A percentile compares a stretch with the other conserved stretches of the same genome.
phyloP scores from a whole-genome alignment of 768 basidiomycete species.

The Mycena indigotica region DNA sequence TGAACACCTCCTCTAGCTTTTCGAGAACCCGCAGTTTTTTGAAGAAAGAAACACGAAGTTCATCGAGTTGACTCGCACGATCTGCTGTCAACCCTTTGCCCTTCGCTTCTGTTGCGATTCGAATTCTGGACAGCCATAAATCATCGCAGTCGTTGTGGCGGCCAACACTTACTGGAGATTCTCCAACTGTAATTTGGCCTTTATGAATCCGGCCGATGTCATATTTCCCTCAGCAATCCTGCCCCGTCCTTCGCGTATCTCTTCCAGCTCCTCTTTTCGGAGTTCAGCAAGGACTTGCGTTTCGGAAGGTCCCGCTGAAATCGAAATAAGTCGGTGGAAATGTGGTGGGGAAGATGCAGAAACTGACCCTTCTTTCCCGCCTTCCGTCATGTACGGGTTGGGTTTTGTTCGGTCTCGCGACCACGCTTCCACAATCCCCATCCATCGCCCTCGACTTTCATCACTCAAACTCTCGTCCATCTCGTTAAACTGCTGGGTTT shows the following conservation, averaged over 20 bases:
- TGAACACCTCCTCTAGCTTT: neutral
- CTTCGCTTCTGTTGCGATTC: neutral
- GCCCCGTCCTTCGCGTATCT: neutral
- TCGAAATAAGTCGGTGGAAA: neutral
- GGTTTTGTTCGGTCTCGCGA: neutral
- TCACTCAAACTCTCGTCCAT: conserved; percentile 2
- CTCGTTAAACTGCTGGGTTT: neutral
- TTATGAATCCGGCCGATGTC: neutral
- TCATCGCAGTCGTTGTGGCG: neutral
- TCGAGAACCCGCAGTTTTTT: conserved; percentile 7
- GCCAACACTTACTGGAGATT: conserved; percentile 2
- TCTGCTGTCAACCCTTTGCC: neutral
- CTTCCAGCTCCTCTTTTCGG: neutral
- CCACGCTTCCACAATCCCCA: conserved; percentile 4
- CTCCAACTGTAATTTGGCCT: conserved; percentile 1
- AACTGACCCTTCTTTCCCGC: neutral
- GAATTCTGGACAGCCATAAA: neutral
- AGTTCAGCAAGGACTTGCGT: neutral
- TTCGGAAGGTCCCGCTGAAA: neutral
- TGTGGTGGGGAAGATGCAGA: neutral
- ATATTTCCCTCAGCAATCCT: neutral
- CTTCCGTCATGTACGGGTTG: neutral
- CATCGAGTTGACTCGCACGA: neutral
- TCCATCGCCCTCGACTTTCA: conserved; percentile 2
- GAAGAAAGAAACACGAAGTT: conserved; percentile 9